Percentiles rank a stretch among this genome's conserved stretches.
These are phyloP conservation scores for Bothriochloa decipiens DNA, from an alignment of 176 grass and related monocot species.

Conservation along the genomic window DNA sequence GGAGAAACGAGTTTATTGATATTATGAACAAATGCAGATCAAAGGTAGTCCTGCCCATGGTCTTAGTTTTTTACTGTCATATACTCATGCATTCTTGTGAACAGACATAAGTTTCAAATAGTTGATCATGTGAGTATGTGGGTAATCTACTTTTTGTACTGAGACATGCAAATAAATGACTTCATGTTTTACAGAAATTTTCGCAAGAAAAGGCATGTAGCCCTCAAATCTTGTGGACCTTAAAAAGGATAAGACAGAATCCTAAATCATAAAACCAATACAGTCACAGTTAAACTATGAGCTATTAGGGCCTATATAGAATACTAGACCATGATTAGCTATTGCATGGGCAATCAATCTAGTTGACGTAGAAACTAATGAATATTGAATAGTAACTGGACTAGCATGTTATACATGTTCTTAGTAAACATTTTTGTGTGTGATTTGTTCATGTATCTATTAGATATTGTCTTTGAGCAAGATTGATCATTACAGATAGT, in stretches of 20 bases:
- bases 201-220: neutral
- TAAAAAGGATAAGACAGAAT: slow-evolving; percentile 1
- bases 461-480: slow-evolving; percentile 25
- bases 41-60: slow-evolving; percentile 60
- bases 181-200: neutral
- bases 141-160: neutral
- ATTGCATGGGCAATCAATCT: neutral
- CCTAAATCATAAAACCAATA: neutral
- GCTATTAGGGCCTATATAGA: neutral
- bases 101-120: slow-evolving; percentile 33
- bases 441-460: slow-evolving; percentile 16
- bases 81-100: slow-evolving; percentile 37
- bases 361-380: slow-evolving; percentile 10
- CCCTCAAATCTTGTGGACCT: slow-evolving; percentile 28
- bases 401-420: slow-evolving; percentile 30
- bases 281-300: slow-evolving; percentile 16
- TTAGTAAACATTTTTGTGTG: slow-evolving; percentile 6
- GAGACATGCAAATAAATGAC: neutral
- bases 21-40: slow-evolving; percentile 99
- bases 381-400: neutral
- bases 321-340: neutral
- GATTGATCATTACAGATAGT: slow-evolving; percentile 30
- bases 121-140: slow-evolving; percentile 6
- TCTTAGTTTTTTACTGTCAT: slow-evolving; percentile 15
- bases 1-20: slow-evolving; percentile 98